phyloP scores from a whole-genome alignment of 2,329 filamentous ascomycete species.

The Pyrenochaeta sp. region DNA sequence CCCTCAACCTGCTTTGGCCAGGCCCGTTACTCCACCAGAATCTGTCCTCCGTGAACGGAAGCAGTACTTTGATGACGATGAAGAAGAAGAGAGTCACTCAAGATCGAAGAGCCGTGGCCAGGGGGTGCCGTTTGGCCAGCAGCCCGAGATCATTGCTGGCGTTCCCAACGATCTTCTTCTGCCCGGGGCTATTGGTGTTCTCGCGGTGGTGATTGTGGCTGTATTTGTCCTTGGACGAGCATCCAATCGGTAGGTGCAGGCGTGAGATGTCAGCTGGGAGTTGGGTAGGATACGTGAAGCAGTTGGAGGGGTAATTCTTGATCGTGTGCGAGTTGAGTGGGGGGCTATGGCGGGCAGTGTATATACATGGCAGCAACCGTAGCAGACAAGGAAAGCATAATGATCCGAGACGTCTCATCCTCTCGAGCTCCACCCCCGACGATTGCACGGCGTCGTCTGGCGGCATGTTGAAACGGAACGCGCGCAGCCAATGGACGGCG shows the following conservation, averaged over 20 bases:
- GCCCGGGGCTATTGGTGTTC: constrained; percentile 91
- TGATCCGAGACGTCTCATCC: too few relatives aligned
- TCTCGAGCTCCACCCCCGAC: too few relatives aligned
- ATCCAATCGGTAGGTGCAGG: constrained; percentile 46
- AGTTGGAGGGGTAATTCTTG: too few relatives aligned
- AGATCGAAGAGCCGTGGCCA: constrained; percentile 48
- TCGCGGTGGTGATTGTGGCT: constrained; percentile 91
- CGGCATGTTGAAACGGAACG: too few relatives aligned
- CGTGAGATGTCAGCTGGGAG: too few relatives aligned
- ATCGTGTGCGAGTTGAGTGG: too few relatives aligned
- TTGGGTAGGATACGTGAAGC: too few relatives aligned
- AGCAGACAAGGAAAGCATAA: too few relatives aligned
- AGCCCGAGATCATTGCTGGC: constrained; percentile 84
- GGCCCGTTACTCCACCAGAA: constrained; percentile 61
- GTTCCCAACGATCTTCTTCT: constrained; percentile 93
- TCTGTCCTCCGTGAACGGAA: constrained; percentile 57
- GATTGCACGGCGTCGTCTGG: too few relatives aligned
- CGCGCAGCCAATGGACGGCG: constrained; percentile 10
- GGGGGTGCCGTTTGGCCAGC: constrained; percentile 56
- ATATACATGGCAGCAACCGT: too few relatives aligned
- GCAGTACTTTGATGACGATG: constrained; percentile 61
- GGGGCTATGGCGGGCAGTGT: too few relatives aligned
- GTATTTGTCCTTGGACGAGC: constrained; percentile 87
- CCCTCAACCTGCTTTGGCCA: constrained; percentile 62
- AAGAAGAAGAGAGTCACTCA: constrained; percentile 63